phyloP scores from a whole-genome alignment of 805 yeast species.

The Yarrowia sp. region DNA sequence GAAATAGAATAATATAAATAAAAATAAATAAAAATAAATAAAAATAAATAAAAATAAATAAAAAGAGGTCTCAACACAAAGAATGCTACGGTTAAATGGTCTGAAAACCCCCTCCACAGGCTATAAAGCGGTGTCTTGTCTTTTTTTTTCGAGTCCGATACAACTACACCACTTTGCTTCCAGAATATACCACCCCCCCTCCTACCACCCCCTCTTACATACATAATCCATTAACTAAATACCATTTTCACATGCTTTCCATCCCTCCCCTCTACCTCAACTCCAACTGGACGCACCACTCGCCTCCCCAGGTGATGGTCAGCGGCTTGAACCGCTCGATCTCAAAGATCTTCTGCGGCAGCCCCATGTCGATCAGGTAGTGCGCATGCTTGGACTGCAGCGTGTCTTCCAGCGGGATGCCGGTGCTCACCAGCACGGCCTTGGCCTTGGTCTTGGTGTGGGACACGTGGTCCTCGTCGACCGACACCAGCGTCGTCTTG shows the following conservation, averaged over 20 bases:
- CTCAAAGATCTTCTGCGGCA: conserved; percentile 64
- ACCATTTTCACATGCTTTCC: background rate
- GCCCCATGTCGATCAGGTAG: conserved; percentile 72
- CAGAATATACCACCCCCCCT: too few relatives aligned
- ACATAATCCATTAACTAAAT: background rate
- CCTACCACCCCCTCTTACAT: background rate
- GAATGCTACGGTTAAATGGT: too few relatives aligned
- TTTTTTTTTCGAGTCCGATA: too few relatives aligned
- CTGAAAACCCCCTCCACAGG: too few relatives aligned
- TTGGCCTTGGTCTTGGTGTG: conserved; percentile 21
- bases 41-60: too few relatives aligned
- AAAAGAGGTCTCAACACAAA: too few relatives aligned
- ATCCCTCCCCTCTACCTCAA: background rate
- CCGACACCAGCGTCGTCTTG: conserved; percentile 14
- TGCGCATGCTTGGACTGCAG: conserved; percentile 59
- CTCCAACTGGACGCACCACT: conserved; percentile 32
- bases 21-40: too few relatives aligned
- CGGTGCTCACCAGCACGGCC: conserved; percentile 21
- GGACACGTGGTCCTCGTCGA: conserved; percentile 11
- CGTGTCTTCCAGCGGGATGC: conserved; percentile 47
- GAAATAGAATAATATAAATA: too few relatives aligned
- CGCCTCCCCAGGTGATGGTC: conserved; percentile 27
- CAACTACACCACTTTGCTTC: too few relatives aligned
- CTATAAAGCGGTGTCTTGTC: too few relatives aligned
- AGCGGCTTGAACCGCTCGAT: conserved; percentile 54